Conservation (phyloP, 495 filamentous ascomycete genomes). For the Delitschia confertaspora region DNA sequence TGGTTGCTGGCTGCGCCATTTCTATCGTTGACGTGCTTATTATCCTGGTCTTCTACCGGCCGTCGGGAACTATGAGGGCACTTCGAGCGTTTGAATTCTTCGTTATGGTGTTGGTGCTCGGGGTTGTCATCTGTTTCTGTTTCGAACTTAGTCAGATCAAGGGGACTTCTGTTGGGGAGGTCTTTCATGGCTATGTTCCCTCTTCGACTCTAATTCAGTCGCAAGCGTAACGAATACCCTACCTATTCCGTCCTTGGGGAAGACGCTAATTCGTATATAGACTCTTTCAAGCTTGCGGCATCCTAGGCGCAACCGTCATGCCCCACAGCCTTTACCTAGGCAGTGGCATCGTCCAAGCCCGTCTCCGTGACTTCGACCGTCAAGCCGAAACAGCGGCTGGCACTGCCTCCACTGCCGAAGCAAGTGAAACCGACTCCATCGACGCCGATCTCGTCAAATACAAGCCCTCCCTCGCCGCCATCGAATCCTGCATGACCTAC, state of each 20-base stretch:
- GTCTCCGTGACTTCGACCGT: constrained; percentile 75
- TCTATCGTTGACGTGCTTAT: constrained; percentile 77
- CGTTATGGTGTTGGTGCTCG: constrained; percentile 69
- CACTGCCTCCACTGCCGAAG: constrained; percentile 13
- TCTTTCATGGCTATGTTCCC: constrained; percentile 78
- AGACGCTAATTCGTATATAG: constrained; percentile 35
- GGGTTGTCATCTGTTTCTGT: constrained; percentile 84
- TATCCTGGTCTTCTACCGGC: constrained; percentile 78
- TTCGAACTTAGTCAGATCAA: constrained; percentile 76
- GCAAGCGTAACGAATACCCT: constrained; percentile 42
- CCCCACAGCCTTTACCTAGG: constrained; percentile 85
- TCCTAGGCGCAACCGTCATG: constrained; percentile 91
- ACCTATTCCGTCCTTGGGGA: constrained; percentile 1
- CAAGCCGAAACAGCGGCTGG: too few relatives aligned
- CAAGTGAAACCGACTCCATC: constrained; percentile 14
- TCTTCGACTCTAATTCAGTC: constrained; percentile 64
- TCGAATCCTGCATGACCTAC: constrained; percentile 70
- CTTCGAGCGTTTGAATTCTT: constrained; percentile 73
- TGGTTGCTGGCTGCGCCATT: constrained; percentile 80
- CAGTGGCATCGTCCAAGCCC: constrained; percentile 77
- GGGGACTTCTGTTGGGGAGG: constrained; percentile 58
- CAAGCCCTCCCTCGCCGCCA: constrained; percentile 66
- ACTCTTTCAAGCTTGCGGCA: constrained; percentile 84
- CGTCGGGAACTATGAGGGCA: constrained; percentile 61
- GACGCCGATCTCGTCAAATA: constrained; percentile 42